A percentile compares a stretch with the other conserved stretches of the same genome.
These are phyloP conservation scores for Colletotrichum musicola DNA, from an alignment of 2,329 filamentous ascomycete species.

Conservation along the genomic window DNA sequence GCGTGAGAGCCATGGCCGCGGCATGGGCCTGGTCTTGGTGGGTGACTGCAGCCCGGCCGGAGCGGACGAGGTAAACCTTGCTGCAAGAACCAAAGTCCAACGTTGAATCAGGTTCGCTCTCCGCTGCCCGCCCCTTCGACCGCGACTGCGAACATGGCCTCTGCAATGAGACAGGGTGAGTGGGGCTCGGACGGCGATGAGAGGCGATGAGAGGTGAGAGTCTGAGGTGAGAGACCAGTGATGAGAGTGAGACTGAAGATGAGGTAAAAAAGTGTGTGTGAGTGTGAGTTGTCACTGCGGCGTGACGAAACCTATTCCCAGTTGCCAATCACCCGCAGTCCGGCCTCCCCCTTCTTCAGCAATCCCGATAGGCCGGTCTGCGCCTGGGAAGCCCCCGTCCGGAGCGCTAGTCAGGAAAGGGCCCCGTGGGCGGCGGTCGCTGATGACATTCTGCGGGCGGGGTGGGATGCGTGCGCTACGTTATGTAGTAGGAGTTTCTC, in stretches of 20 bases:
- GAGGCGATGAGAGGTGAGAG: conserved; percentile 18
- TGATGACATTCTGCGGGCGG: neutral
- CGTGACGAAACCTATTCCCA: conserved; percentile 30
- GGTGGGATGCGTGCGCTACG: neutral
- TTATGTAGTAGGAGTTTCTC: neutral
- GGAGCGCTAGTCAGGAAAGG: conserved; percentile 6
- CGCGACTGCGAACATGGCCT: conserved; percentile 1
- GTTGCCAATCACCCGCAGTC: conserved; percentile 25
- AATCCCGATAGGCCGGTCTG: conserved; percentile 25
- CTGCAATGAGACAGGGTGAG: conserved; percentile 1
- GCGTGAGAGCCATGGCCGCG: conserved; percentile 3
- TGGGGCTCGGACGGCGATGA: neutral
- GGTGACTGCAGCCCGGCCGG: conserved; percentile 14
- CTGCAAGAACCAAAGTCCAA: conserved; percentile 1
- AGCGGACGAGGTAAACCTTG: neutral
- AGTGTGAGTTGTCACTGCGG: conserved; percentile 38
- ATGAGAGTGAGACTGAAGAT: conserved; percentile 11
- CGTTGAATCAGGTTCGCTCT: neutral
- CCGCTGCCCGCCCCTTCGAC: conserved; percentile 1
- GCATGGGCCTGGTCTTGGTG: conserved; percentile 20
- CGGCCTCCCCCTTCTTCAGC: conserved; percentile 32
- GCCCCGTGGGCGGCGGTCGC: neutral
- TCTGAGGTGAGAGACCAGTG: neutral
- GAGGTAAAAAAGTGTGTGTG: conserved; percentile 23
- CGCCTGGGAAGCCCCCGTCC: conserved; percentile 12